A percentile compares a stretch with the other conserved stretches of the same genome.
These are phyloP conservation scores for Trichosanthes cucumerina DNA, from an alignment of 306 rosid species.

Conservation along the genomic window DNA sequence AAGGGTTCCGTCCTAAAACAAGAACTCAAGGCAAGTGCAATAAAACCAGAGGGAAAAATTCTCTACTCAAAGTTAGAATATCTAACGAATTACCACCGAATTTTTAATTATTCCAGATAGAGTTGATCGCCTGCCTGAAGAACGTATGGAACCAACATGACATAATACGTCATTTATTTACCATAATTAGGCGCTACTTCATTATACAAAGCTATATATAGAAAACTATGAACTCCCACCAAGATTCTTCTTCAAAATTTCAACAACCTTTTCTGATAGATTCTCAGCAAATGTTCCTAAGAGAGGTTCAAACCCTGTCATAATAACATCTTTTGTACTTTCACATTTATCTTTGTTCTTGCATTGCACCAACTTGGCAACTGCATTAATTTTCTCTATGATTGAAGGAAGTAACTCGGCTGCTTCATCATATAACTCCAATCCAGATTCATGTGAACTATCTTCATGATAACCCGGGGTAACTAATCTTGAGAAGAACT, in stretches of 20 bases:
- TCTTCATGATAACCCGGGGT: conserved; percentile 19
- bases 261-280: background rate
- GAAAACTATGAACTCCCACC: background rate
- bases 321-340: conserved; percentile 9
- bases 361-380: conserved; percentile 30
- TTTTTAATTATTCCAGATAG: background rate
- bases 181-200: background rate
- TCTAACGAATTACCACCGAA: background rate
- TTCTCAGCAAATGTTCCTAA: conserved; percentile 9
- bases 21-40: conserved; percentile 1
- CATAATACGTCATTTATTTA: background rate
- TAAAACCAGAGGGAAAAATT: background rate
- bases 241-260: conserved; percentile 8
- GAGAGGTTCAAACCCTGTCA: conserved; percentile 8
- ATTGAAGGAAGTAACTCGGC: conserved; percentile 40
- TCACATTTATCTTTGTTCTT: conserved; percentile 21
- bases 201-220: background rate
- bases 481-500: conserved; percentile 25
- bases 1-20: conserved; percentile 6
- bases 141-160: background rate
- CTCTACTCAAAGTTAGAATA: background rate
- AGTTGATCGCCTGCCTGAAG: background rate
- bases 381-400: conserved; percentile 37
- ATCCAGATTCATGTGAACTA: conserved; percentile 14
- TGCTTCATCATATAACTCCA: conserved; percentile 36